phyloP scores from a whole-genome alignment of 768 basidiomycete species.

The Tulasnella sp. region DNA sequence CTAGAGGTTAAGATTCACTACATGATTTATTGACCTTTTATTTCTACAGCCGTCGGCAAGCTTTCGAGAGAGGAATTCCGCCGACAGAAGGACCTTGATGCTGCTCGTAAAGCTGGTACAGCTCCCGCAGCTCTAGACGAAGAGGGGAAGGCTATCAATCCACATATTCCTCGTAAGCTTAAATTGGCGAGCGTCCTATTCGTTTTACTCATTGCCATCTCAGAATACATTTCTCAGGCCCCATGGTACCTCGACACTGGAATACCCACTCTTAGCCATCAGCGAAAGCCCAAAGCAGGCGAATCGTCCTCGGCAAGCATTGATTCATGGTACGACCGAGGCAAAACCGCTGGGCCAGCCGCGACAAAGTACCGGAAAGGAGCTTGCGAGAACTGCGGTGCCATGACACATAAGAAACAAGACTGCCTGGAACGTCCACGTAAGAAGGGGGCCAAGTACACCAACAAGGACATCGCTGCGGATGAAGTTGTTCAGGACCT shows the following conservation, averaged over 20 bases:
- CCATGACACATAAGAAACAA: conserved; percentile 84
- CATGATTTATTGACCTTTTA: conserved; percentile 35
- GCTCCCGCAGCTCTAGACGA: conserved; percentile 94
- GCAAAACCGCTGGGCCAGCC: conserved; percentile 76
- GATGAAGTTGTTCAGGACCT: conserved; percentile 89
- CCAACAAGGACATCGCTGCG: conserved; percentile 81
- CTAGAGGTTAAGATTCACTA: not conserved
- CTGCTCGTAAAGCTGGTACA: conserved; percentile 96
- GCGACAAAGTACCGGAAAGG: conserved; percentile 97
- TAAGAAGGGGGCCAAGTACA: conserved; percentile 91
- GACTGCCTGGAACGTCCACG: conserved; percentile 97
- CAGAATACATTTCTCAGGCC: conserved; percentile 97
- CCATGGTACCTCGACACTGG: conserved; percentile 99
- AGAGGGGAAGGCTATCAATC: conserved; percentile 93
- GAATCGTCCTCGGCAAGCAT: conserved; percentile 56
- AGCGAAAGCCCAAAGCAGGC: conserved; percentile 69
- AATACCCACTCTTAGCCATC: conserved; percentile 88
- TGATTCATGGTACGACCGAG: conserved; percentile 89
- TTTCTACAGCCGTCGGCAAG: conserved; percentile 56
- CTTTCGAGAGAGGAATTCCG: conserved; percentile 92
- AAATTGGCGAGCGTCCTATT: not conserved
- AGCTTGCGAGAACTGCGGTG: conserved; percentile 98
- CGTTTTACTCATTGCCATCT: conserved; percentile 21
- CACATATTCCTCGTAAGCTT: conserved; percentile 90
- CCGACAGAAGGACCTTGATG: conserved; percentile 93